Percentiles rank a stretch among this genome's conserved stretches.
Conservation (phyloP, 208 protist genomes). For the Strigomonas culicis region DNA sequence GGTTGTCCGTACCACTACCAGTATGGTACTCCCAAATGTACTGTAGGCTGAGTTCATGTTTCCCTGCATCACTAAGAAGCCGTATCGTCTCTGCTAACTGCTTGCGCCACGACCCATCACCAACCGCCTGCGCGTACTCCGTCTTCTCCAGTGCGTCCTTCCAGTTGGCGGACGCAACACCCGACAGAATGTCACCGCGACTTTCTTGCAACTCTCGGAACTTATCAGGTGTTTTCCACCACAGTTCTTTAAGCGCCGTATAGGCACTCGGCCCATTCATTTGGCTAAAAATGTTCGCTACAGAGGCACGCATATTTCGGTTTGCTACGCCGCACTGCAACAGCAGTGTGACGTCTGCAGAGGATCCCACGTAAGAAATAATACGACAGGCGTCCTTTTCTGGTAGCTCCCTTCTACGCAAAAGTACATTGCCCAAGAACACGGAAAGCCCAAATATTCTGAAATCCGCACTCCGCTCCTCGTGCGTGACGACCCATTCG, state of each 20-base stretch:
- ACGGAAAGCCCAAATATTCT: conserved; percentile 3
- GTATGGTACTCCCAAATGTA: conserved; percentile 47
- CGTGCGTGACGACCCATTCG: not conserved
- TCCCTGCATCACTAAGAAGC: conserved; percentile 79
- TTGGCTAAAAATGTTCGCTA: conserved; percentile 19
- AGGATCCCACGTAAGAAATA: conserved; percentile 7
- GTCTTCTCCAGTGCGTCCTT: conserved; percentile 30
- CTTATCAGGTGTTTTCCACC: too few species aligned
- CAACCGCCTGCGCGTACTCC: conserved; percentile 6
- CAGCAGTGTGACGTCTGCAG: not conserved
- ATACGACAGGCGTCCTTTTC: not conserved
- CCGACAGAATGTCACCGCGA: conserved; percentile 60
- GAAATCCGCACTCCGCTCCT: not conserved
- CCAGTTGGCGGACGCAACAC: conserved; percentile 39
- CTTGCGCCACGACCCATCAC: conserved; percentile 42
- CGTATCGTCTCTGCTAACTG: conserved; percentile 49
- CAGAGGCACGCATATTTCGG: too few species aligned
- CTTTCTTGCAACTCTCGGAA: conserved; percentile 30
- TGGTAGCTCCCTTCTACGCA: not conserved
- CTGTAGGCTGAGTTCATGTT: conserved; percentile 33
- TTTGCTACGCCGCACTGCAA: too few species aligned
- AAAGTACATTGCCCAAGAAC: not conserved
- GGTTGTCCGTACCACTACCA: conserved; percentile 15
- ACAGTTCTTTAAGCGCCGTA: conserved; percentile 31
- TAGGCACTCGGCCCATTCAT: conserved; percentile 62